A percentile compares a stretch with the other conserved stretches of the same genome.
Conservation (phyloP, 257 asterid genomes). For the Coffea canephora region DNA sequence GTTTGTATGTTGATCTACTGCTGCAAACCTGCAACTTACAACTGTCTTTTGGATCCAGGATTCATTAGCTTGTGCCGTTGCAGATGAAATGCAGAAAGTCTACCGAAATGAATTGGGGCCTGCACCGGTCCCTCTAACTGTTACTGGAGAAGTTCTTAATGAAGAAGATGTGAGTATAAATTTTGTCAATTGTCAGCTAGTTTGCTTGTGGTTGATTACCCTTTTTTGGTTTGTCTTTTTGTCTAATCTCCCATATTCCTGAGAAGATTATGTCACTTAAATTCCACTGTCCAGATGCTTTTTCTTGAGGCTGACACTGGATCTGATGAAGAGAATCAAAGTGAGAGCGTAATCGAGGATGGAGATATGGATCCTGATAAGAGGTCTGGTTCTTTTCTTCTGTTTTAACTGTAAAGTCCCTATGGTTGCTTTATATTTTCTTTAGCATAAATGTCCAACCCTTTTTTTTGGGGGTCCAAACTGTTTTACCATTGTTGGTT, state of each 20-base stretch:
- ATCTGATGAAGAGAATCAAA: slow-evolving; percentile 51
- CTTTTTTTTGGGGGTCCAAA: neutral
- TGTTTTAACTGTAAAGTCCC: neutral
- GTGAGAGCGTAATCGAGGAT: slow-evolving; percentile 39
- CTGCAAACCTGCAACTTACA: slow-evolving; percentile 7
- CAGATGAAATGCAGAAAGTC: slow-evolving; percentile 93
- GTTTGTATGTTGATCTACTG: neutral
- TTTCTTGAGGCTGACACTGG: slow-evolving; percentile 78
- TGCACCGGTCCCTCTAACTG: slow-evolving; percentile 71
- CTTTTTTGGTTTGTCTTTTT: slow-evolving; percentile 5
- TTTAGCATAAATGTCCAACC: slow-evolving; percentile 1
- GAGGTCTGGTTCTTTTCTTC: slow-evolving; percentile 43
- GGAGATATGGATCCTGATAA: slow-evolving; percentile 56
- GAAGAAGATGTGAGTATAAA: slow-evolving; percentile 66
- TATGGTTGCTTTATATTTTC: neutral
- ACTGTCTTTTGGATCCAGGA: slow-evolving; percentile 49
- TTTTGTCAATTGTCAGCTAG: slow-evolving; percentile 10
- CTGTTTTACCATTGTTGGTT: neutral
- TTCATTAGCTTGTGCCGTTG: slow-evolving; percentile 92
- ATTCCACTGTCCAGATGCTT: slow-evolving; percentile 50
- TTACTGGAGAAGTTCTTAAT: slow-evolving; percentile 65
- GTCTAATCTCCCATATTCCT: neutral
- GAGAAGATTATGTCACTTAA: neutral
- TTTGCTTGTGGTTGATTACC: slow-evolving; percentile 10
- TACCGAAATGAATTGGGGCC: slow-evolving; percentile 80